Conservation (phyloP, 1,139 yeast genomes). For the Pichia sp. region DNA sequence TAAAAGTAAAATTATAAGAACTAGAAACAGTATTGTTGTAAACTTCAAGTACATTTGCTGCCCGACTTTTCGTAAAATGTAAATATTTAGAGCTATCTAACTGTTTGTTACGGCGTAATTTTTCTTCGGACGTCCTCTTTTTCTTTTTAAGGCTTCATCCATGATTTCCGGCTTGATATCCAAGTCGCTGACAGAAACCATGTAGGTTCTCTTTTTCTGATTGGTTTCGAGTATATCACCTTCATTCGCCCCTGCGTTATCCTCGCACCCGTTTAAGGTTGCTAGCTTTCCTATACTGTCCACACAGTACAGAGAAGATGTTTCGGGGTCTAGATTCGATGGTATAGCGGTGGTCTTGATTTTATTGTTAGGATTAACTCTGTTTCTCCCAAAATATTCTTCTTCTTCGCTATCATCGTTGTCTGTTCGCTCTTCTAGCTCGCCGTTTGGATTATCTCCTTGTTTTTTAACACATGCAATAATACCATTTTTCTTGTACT, state of each 20-base stretch:
- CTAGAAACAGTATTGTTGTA: neutral
- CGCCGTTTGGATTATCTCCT: conserved; percentile 7
- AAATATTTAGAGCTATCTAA: neutral
- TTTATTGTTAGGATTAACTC: neutral
- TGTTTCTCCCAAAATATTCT: neutral
- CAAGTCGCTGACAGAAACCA: conserved; percentile 14
- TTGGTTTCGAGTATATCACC: neutral
- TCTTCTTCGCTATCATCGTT: conserved; percentile 6
- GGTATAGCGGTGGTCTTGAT: neutral
- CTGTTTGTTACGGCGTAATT: neutral
- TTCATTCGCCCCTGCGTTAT: neutral
- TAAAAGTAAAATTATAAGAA: too few relatives aligned
- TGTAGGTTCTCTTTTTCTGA: neutral
- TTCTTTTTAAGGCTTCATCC: conserved; percentile 19
- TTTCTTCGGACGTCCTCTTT: conserved; percentile 20
- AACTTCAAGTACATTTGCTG: neutral
- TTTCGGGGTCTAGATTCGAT: neutral
- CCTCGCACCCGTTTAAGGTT: neutral
- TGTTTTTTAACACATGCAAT: conserved; percentile 25
- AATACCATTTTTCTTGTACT: conserved; percentile 29
- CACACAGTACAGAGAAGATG: neutral
- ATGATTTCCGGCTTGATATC: conserved; percentile 17
- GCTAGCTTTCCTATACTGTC: neutral
- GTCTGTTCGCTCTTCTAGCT: conserved; percentile 14
- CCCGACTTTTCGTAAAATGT: too few relatives aligned